A percentile compares a stretch with the other conserved stretches of the same genome.
Evolutionary conservation across 2,329 filamentous ascomycete species (phyloP).

Genomic region (Pseudocercospora pini-densiflorae): DNA sequence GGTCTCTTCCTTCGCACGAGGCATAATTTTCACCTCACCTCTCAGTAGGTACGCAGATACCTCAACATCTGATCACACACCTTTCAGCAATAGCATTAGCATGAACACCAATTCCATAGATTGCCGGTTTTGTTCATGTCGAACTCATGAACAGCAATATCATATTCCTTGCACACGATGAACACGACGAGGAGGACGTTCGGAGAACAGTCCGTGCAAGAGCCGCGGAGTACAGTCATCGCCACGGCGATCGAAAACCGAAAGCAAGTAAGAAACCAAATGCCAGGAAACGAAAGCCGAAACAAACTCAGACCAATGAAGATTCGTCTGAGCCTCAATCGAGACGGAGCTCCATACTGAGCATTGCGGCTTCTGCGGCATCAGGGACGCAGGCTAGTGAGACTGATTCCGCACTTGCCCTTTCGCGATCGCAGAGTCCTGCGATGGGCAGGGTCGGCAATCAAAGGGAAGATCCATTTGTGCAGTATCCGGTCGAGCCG

Average conservation of each 20-base stretch:
- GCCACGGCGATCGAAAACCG: constrained; percentile 9
- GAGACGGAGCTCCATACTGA: neutral
- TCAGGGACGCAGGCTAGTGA: neutral
- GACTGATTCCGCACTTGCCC: neutral
- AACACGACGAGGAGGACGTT: constrained; percentile 5
- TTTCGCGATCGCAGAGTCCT: neutral
- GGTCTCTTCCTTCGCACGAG: constrained; percentile 4
- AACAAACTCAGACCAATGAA: neutral
- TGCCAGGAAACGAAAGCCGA: neutral
- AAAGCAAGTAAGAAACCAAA: constrained; percentile 10
- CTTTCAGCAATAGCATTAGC: neutral
- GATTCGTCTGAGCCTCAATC: neutral
- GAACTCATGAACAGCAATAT: constrained; percentile 1
- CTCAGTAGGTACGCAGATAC: neutral
- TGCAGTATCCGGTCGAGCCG: constrained; percentile 18
- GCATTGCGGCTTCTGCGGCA: neutral
- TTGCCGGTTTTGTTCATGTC: neutral
- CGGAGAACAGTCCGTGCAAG: constrained; percentile 13
- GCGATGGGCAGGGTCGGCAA: neutral
- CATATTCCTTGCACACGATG: constrained; percentile 12
- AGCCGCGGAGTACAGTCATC: constrained; percentile 21
- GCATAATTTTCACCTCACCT: neutral
- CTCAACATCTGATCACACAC: neutral
- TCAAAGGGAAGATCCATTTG: constrained; percentile 12
- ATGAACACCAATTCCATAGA: neutral